Conservation (phyloP, 2,329 filamentous ascomycete species). For the Fusarium equiseti region DNA sequence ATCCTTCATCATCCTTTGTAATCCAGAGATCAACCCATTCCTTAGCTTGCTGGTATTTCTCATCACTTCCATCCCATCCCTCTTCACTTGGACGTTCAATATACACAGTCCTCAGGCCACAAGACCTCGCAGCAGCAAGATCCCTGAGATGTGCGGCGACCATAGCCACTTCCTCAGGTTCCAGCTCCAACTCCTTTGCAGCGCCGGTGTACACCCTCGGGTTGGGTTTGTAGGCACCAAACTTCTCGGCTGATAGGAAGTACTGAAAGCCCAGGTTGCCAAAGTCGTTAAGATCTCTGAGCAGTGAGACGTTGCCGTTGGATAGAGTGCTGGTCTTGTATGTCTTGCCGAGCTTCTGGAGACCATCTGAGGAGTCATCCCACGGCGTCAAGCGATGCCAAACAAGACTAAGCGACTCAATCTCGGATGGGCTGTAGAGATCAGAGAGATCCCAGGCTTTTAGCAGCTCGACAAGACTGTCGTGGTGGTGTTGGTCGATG, state of each 20-base stretch:
- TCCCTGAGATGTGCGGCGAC: constrained; percentile 82
- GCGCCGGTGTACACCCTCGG: constrained; percentile 77
- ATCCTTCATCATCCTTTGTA: constrained; percentile 49
- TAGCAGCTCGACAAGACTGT: constrained; percentile 71
- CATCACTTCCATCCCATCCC: constrained; percentile 64
- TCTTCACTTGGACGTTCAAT: constrained; percentile 78
- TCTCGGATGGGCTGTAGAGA: constrained; percentile 72
- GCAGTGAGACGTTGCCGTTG: constrained; percentile 78
- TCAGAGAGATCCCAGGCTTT: constrained; percentile 65
- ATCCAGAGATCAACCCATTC: constrained; percentile 58
- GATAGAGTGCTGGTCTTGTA: constrained; percentile 76
- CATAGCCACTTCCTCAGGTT: constrained; percentile 75
- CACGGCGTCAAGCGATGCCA: constrained; percentile 82
- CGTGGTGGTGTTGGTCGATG: constrained; percentile 78
- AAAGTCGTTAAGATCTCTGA: constrained; percentile 71
- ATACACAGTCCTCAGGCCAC: constrained; percentile 78
- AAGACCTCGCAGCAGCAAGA: constrained; percentile 72
- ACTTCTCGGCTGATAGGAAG: constrained; percentile 76
- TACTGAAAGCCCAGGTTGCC: constrained; percentile 71
- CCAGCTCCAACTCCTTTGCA: constrained; percentile 66
- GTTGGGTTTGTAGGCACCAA: constrained; percentile 80
- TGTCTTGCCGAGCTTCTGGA: constrained; percentile 62
- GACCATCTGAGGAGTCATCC: constrained; percentile 70
- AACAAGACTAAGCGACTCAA: constrained; percentile 71
- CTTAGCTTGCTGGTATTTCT: constrained; percentile 64